Evolutionary conservation across 2,329 filamentous ascomycete genomes (phyloP).

Genomic region (Chaetomiaceae sp.): DNA sequence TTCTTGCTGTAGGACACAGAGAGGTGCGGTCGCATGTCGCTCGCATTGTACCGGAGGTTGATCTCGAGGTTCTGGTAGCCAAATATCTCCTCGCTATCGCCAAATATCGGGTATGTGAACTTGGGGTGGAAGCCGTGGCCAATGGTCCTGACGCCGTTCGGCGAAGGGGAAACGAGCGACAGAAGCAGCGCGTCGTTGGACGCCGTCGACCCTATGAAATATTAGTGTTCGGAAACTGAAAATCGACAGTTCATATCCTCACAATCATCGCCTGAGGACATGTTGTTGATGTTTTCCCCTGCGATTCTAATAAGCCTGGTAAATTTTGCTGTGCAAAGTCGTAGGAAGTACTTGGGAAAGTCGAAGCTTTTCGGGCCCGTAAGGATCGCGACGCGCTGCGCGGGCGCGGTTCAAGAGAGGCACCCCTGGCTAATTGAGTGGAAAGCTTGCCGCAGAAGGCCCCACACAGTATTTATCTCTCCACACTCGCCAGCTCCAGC

Average conservation of each 20-base stretch:
- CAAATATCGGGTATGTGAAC: slow-evolving; percentile 90
- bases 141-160: slow-evolving; percentile 50
- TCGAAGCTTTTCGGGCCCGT: neutral
- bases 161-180: slow-evolving; percentile 51
- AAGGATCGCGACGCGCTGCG: slow-evolving; percentile 18
- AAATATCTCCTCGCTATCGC: slow-evolving; percentile 87
- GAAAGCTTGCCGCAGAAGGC: neutral
- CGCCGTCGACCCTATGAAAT: slow-evolving; percentile 49
- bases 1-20: slow-evolving; percentile 68
- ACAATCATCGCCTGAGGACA: slow-evolving; percentile 24
- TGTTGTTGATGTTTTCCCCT: slow-evolving; percentile 1
- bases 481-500: neutral
- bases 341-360: neutral
- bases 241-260: neutral
- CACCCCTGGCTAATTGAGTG: slow-evolving; percentile 20
- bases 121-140: slow-evolving; percentile 68
- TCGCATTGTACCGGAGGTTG: slow-evolving; percentile 61
- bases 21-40: slow-evolving; percentile 74
- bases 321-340: neutral
- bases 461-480: neutral
- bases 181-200: slow-evolving; percentile 61
- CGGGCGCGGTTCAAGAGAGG: neutral
- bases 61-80: slow-evolving; percentile 82
- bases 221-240: slow-evolving; percentile 2
- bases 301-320: neutral